Evolutionary conservation across 805 yeast species (phyloP).

Genomic region (Candida sithepensis): DNA sequence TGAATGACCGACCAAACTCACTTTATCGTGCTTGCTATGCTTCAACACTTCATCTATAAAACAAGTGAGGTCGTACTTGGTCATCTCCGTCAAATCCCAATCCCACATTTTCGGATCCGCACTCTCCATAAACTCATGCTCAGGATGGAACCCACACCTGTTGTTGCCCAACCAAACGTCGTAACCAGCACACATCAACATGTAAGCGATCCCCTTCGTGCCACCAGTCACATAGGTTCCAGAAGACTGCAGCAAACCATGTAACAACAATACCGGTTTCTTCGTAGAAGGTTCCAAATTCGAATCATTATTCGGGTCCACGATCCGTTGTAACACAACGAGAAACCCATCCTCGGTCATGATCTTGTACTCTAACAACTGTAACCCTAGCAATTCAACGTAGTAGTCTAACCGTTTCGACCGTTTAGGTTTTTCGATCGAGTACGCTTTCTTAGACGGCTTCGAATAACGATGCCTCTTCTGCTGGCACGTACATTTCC

Average conservation of each 20-base stretch:
- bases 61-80: constrained; percentile 70
- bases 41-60: constrained; percentile 58
- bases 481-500: constrained; percentile 7
- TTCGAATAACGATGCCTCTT: constrained; percentile 3
- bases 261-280: constrained; percentile 70
- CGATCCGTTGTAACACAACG: constrained; percentile 59
- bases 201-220: constrained; percentile 66
- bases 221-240: constrained; percentile 89
- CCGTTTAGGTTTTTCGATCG: constrained; percentile 30
- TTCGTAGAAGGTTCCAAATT: constrained; percentile 9
- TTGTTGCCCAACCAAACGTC: constrained; percentile 94
- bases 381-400: constrained; percentile 56
- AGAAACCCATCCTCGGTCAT: constrained; percentile 79
- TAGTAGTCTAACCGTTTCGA: constrained; percentile 56
- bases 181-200: constrained; percentile 47
- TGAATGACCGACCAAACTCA: constrained; percentile 77
- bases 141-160: constrained; percentile 78
- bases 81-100: constrained; percentile 89
- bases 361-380: constrained; percentile 54
- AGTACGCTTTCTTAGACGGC: constrained; percentile 20
- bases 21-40: constrained; percentile 33
- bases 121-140: constrained; percentile 47
- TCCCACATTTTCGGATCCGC: constrained; percentile 70
- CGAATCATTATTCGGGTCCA: constrained; percentile 37
- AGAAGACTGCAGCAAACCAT: constrained; percentile 84